Base-by-base conservation (phyloP, 331 rosid genomes). In the Quercus tomentella region DNA sequence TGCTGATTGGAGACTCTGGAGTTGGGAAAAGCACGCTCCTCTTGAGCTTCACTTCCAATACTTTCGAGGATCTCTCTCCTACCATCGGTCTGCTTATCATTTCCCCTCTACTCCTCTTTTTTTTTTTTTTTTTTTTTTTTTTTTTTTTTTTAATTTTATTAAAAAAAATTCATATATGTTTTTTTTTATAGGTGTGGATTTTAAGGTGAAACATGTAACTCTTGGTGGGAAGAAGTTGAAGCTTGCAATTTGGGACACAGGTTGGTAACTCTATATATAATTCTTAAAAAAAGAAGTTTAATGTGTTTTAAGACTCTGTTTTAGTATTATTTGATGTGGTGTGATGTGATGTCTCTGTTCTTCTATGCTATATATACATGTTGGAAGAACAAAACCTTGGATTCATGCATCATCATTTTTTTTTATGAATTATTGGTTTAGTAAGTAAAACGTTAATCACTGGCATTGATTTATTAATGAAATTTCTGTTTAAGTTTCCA, bases 241-340 rank as follows among this genome's bases (percentile, higher is more conserved):
- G 82, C 92, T 92, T 79, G 95, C 95, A 25, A 92, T 92, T 72
- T 92, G 97, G 97, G 97, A 92, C 82, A 92, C 93, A 81, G 97
- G 97, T 90, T 88, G 79, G 16, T 12, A 54, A 20, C 35, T 37
- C 55, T 11, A 49, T 49, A 11, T 3, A 49, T 49, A 11, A 49
- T 1, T 49, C 55, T 49, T 3, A 0, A 41, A 35, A 2, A 0
- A 37, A 41, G 0, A 37, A 1, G 14, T 41, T 8, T 41, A 41
- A 41, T 41, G 49, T 9, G 25, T 14, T 23, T 22, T 14, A 60
- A 60, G 26, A 4, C 7, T 60, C 33, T 60, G 33, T 22, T 60
- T 60, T 60, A 4, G 18, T 25, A 10, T 22, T 45, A 45, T 45
- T 9, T 45, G 41, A 21, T n/a, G 62, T 4, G 25, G 2, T 37